Percentiles rank a stretch among this genome's conserved stretches.
These are phyloP conservation scores for Pistacia vera DNA, from an alignment of 345 rosid genomes.

Conservation along the genomic window DNA sequence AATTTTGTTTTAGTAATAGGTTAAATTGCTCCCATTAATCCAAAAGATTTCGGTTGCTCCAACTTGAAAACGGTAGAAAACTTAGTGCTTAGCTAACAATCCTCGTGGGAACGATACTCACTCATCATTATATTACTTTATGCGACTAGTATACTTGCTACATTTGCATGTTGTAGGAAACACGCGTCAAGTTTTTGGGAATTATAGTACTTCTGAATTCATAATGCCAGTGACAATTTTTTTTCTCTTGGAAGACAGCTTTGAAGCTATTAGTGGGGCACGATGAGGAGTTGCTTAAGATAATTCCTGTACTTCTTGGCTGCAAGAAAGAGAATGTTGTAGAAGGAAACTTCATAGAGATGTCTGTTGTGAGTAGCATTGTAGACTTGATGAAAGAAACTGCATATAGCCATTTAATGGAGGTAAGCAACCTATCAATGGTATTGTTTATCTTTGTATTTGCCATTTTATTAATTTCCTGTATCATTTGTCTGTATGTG, in stretches of 20 bases:
- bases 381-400: slow-evolving; percentile 68
- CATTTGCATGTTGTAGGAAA: no score
- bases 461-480: background rate
- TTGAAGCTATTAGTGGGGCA: slow-evolving; percentile 66
- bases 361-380: slow-evolving; percentile 34
- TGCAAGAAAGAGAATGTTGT: slow-evolving; percentile 43
- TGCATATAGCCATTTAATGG: slow-evolving; percentile 89
- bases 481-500: no score
- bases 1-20: no score
- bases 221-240: slow-evolving; percentile 5
- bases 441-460: background rate
- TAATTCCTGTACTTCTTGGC: slow-evolving; percentile 68
- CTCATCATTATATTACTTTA: no score
- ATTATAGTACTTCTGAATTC: background rate
- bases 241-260: slow-evolving; percentile 62
- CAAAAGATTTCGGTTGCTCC: no score
- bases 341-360: slow-evolving; percentile 50
- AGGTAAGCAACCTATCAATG: slow-evolving; percentile 48
- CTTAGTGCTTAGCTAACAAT: no score
- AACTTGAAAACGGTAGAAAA: no score
- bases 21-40: no score
- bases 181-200: no score
- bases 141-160: no score
- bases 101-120: no score
- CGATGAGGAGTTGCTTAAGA: slow-evolving; percentile 61